Evolutionary conservation across 2,329 filamentous ascomycete species (phyloP).

Genomic region (Colletotrichum brevisporum): DNA sequence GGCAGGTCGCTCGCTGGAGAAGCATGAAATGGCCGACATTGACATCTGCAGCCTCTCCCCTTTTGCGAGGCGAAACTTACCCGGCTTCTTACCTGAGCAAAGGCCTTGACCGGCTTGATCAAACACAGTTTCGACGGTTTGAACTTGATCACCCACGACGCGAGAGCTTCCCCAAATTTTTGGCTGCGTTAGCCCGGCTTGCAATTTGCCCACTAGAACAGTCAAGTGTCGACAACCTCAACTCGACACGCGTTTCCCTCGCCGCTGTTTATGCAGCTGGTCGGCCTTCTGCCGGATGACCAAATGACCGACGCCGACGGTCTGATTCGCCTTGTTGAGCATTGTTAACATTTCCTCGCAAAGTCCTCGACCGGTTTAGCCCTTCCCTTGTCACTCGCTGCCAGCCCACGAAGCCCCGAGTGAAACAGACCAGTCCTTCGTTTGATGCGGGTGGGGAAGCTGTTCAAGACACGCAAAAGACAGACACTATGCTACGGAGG

Average conservation of each 20-base stretch:
- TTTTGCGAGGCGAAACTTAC: background rate
- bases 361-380: conserved; percentile 3
- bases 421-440: conserved; percentile 30
- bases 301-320: conserved; percentile 1
- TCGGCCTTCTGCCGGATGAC: conserved; percentile 14
- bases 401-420: conserved; percentile 25
- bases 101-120: conserved; percentile 3
- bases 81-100: background rate
- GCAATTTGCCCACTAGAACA: background rate
- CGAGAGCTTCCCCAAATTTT: background rate
- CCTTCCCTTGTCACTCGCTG: conserved; percentile 15
- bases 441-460: conserved; percentile 24
- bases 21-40: background rate
- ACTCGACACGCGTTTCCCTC: conserved; percentile 20
- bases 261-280: conserved; percentile 26
- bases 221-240: background rate
- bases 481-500: conserved; percentile 20
- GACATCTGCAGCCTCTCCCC: conserved; percentile 4
- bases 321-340: conserved; percentile 17
- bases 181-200: conserved; percentile 13
- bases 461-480: conserved; percentile 16
- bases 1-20: background rate
- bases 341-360: background rate
- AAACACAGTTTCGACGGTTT: conserved; percentile 14
- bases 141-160: conserved; percentile 1